Evolutionary conservation across 805 yeast genomes (phyloP).

Genomic region (Yueomyces sinensis): DNA sequence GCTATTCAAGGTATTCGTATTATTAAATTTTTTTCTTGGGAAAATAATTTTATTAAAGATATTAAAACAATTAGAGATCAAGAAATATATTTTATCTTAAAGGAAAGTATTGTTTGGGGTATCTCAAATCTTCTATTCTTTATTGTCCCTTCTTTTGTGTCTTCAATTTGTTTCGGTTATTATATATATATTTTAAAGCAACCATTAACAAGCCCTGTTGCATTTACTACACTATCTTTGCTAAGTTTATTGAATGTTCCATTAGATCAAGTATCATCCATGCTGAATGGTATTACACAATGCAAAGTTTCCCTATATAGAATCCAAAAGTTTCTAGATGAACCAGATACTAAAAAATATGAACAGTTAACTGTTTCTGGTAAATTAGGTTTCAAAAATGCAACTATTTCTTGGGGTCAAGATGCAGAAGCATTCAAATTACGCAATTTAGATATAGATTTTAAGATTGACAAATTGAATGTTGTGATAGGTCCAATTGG

Average conservation of each 20-base stretch:
- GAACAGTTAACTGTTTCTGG: slow-evolving; percentile 50
- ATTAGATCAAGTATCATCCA: slow-evolving; percentile 79
- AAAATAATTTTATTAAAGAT: slow-evolving; percentile 60
- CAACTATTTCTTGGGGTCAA: slow-evolving; percentile 66
- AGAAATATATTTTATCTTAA: slow-evolving; percentile 48
- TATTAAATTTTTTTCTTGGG: slow-evolving; percentile 96
- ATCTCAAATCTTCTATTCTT: slow-evolving; percentile 59
- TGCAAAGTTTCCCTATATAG: slow-evolving; percentile 92
- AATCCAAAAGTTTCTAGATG: slow-evolving; percentile 65
- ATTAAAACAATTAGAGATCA: slow-evolving; percentile 61
- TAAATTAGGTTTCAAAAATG: slow-evolving; percentile 66
- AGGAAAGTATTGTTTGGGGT: slow-evolving; percentile 58
- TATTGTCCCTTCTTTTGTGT: slow-evolving; percentile 71
- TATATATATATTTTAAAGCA: slow-evolving; percentile 62
- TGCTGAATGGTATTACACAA: slow-evolving; percentile 76
- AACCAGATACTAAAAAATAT: slow-evolving; percentile 77
- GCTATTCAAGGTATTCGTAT: slow-evolving; percentile 84
- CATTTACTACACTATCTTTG: slow-evolving; percentile 82
- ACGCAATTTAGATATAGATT: slow-evolving; percentile 58
- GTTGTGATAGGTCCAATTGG: slow-evolving; percentile 95
- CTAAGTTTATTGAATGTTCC: slow-evolving; percentile 80
- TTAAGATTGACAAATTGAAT: slow-evolving; percentile 63
- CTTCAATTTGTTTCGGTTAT: slow-evolving; percentile 69
- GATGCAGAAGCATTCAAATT: slow-evolving; percentile 57
- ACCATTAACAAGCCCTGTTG: slow-evolving; percentile 76